Evolutionary conservation across 805 yeast species (phyloP).

Genomic region (Candida insectalens): DNA sequence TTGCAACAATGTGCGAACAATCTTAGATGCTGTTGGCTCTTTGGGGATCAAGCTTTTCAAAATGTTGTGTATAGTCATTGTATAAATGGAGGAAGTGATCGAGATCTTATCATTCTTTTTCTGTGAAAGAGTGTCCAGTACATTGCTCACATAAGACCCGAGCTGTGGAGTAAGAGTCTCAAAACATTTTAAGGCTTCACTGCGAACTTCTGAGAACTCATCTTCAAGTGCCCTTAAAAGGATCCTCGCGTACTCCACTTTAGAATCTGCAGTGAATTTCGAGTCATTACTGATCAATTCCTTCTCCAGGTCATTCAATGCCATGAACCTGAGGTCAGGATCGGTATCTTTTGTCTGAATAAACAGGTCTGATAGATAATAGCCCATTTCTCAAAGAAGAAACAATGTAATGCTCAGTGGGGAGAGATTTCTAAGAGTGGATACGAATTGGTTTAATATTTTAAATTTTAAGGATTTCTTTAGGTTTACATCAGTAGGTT

Average conservation of each 20-base stretch:
- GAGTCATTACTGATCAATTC: slow-evolving; percentile 22
- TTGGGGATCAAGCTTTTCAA: slow-evolving; percentile 23
- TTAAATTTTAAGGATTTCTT: too few species aligned
- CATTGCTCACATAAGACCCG: slow-evolving; percentile 21
- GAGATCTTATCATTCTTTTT: slow-evolving; percentile 19
- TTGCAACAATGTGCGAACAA: slow-evolving; percentile 31
- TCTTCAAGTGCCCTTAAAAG: slow-evolving; percentile 37
- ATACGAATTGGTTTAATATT: too few species aligned
- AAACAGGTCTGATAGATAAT: slow-evolving; percentile 19
- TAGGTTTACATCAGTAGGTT: too few species aligned
- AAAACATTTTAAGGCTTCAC: slow-evolving; percentile 55
- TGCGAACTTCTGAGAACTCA: slow-evolving; percentile 61
- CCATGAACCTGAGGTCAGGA: slow-evolving; percentile 81
- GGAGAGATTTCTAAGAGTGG: too few species aligned
- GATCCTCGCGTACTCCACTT: slow-evolving; percentile 13
- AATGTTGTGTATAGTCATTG: slow-evolving; percentile 41
- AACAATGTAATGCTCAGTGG: too few species aligned
- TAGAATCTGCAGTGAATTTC: slow-evolving; percentile 30
- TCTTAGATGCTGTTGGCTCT: slow-evolving; percentile 12
- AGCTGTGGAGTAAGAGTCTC: slow-evolving; percentile 27
- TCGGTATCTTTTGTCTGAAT: slow-evolving; percentile 56
- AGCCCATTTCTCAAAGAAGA: slow-evolving; percentile 10
- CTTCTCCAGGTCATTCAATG: slow-evolving; percentile 60
- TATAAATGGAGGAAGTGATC: slow-evolving; percentile 39
- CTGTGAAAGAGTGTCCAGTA: slow-evolving; percentile 19